Base-by-base conservation (phyloP, 768 basidiomycete genomes). In the Zangia roseola region DNA sequence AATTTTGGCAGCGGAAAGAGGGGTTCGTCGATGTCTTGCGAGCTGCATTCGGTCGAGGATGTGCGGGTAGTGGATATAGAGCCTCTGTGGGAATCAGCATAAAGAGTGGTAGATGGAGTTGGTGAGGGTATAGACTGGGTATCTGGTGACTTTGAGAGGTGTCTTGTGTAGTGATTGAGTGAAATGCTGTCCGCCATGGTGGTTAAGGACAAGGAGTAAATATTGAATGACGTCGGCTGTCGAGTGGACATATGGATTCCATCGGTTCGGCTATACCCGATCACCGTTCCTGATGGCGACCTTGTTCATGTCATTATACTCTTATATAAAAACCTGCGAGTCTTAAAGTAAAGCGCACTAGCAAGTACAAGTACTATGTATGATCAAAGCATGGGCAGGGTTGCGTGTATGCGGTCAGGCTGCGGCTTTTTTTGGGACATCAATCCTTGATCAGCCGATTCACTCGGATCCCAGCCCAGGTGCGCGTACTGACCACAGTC, bases 61-160 rank as follows among this genome's bases (percentile, higher is more conserved):
- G 86, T 88, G 43, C 84, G 71, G 53, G 80, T 74, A 2, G 63
- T 86, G 1, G 86, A 88, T 65, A 88, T 78, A 5, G 84, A 88
- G 14, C 76, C 82, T 44, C 83, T 74, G 55, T 84, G 77, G 54
- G 80, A 84, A 50, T 73, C 77, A 30, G 74, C 60, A 62, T 14
- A 67, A 59, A 46, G 65, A 53, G 63, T 21, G 2, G 48, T 26
- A 0, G 54, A 25, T 3, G 52, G 49, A 0, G 26, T 31, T 7
- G 44, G 35, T 1, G 49, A 46, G 20, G 30, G 9, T 10, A 34
- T 9, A 3, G 48, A 10, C 12, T 35, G 45, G 43, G 35, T 17
- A 9, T 62, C 54, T 2, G 40, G 40, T 2, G 35, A 19, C 34
- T 63, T 64, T 7, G 48, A 30, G 4, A 40, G 26, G 13, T 24